Evolutionary conservation across 345 rosid species (phyloP).

Genomic region (Iberis pinnata): DNA sequence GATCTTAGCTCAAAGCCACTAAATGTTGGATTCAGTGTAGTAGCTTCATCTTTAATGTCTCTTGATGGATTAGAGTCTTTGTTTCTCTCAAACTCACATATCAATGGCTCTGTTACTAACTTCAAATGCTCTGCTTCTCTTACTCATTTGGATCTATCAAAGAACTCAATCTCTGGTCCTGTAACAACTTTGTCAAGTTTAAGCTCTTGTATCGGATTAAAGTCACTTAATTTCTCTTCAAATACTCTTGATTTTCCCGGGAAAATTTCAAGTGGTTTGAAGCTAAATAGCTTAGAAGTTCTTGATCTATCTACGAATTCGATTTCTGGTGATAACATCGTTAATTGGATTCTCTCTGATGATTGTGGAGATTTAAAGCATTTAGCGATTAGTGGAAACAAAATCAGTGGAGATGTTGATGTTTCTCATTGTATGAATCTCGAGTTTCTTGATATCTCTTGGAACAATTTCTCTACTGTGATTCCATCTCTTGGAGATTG

Average conservation of each 20-base stretch:
- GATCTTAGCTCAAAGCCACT: constrained; percentile 39
- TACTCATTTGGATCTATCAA: constrained; percentile 65
- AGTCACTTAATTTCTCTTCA: constrained; percentile 52
- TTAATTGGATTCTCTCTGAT: constrained; percentile 44
- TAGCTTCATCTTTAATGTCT: constrained; percentile 47
- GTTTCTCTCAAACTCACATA: constrained; percentile 36
- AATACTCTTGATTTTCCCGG: constrained; percentile 44
- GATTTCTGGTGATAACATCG: constrained; percentile 44
- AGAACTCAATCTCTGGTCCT: constrained; percentile 56
- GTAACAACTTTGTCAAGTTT: constrained; percentile 40
- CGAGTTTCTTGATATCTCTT: constrained; percentile 58
- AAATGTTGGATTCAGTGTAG: constrained; percentile 48
- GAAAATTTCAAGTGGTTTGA: constrained; percentile 39
- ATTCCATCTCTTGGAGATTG: constrained; percentile 62
- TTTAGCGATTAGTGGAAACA: constrained; percentile 58
- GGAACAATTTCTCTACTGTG: constrained; percentile 56
- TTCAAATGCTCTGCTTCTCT: constrained; percentile 62
- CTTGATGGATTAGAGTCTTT: constrained; percentile 51
- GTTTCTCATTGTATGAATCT: constrained; percentile 54
- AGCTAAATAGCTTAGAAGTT: constrained; percentile 43
- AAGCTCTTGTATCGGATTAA: constrained; percentile 49
- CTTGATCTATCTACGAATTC: constrained; percentile 70
- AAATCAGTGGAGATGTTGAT: constrained; percentile 53
- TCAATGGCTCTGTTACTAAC: constrained; percentile 57
- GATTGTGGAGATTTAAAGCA: constrained; percentile 54